Base-by-base conservation (phyloP, 2,329 filamentous ascomycete species). In the Samsoniella hepiali region DNA sequence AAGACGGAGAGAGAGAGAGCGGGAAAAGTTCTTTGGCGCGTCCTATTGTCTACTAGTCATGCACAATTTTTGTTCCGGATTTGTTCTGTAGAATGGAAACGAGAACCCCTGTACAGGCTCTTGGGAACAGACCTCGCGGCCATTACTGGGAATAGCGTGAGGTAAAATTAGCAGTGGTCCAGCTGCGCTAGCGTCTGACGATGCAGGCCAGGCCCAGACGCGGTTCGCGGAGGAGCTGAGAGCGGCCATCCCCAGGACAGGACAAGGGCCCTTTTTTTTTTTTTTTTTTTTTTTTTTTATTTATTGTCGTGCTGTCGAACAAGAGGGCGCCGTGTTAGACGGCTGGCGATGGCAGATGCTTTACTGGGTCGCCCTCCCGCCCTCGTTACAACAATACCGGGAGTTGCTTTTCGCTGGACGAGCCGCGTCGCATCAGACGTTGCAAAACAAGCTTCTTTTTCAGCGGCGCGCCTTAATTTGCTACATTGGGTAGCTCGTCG, bases 101-200 rank as follows among this genome's bases (percentile, higher is more conserved):
- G 5, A 22, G 29, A 17, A 29, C 38, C 38, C 38, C 11, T 17
- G 11, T 50, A 6, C 54, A 22, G n/a, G 42, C 6, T 15, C 9
- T 29, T 9, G 10, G 13, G 32, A 38, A 49, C 42, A 49, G 42
- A 22, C 29, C 6, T 27, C n/a, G 11, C 55, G 56, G 56, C 56
- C 29, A 58, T 47, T 47, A 9, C 55, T 47, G 56, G 56, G 44
- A 58, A 58, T 58, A 58, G 42, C 32, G 45, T 31, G 11, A 49
- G 27, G 56, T 58, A 49, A 58, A 58, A 50, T 58, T 58, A 58
- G 56, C 22, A 38, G 3, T 22, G 5, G 15, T 6, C 42, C 56
- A 47, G 47, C 9, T 27, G 38, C 45, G 56, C 56, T 38, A 58
- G 44, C 32, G 31, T 38, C n/a, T 13, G 38, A 40, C 38, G 38